Percentiles rank a stretch among this genome's conserved stretches.
phyloP scores from a whole-genome alignment of 164 flowering plant genomes.

The Vitis vinifera region ASM3070453v1 NC_081818.1:4774501-4775000 shows the following conservation, averaged over 20 bases:
- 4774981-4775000: conserved; percentile 11
- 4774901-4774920: background rate
- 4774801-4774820: conserved; percentile 29
- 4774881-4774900: conserved; percentile 45
- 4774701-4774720: conserved; percentile 10
- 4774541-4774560: conserved; percentile 4
- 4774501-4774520: conserved; percentile 12
- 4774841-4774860: conserved; percentile 24
- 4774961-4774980: conserved; percentile 8
- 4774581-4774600: conserved; percentile 2
- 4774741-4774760: conserved; percentile 5
- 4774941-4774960: conserved; percentile 14
- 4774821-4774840: conserved; percentile 30
- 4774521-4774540: conserved; percentile 14
- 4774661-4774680: conserved; percentile 3
- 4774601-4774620: conserved; percentile 3
- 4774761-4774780: conserved; percentile 11
- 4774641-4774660: conserved; percentile 4
- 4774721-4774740: conserved; percentile 4
- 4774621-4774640: background rate
- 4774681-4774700: conserved; percentile 8
- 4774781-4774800: conserved; percentile 24
- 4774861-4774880: conserved; percentile 29
- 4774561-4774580: conserved; percentile 3
- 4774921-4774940: conserved; percentile 11